Percentiles rank a stretch among this genome's conserved stretches.
Evolutionary conservation across 164 flowering plant genomes (phyloP).

Genomic region (Tetrastigma voinierianum): DNA sequence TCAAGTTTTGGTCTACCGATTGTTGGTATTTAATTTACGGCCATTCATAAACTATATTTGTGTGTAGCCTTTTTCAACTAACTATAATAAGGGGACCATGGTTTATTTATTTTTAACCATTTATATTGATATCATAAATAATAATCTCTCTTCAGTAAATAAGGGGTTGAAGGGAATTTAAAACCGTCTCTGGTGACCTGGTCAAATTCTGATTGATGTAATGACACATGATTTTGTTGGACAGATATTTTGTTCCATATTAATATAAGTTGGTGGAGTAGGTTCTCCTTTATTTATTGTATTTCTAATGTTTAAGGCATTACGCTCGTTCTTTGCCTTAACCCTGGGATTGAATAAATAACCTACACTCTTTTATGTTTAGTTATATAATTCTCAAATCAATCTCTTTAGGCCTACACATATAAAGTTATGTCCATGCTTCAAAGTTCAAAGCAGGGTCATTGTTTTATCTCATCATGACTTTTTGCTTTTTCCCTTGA

Average conservation of each 20-base stretch:
- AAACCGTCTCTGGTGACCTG: background rate
- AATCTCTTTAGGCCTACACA: conserved; percentile 1
- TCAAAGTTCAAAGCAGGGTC: background rate
- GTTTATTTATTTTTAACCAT: too few relatives aligned
- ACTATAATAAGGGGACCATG: too few relatives aligned
- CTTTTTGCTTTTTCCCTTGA: background rate
- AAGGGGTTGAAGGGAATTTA: too few relatives aligned
- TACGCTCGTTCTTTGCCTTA: background rate
- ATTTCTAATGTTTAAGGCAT: background rate
- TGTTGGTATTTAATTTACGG: too few relatives aligned
- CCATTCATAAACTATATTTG: too few relatives aligned
- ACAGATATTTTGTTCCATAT: conserved; percentile 6
- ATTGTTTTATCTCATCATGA: background rate
- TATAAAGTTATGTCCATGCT: background rate
- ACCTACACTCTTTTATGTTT: background rate
- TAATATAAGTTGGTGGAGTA: conserved; percentile 10
- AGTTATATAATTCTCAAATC: background rate
- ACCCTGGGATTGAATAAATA: too few relatives aligned
- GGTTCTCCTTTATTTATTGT: conserved; percentile 3
- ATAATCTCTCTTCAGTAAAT: too few relatives aligned
- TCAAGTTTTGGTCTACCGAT: too few relatives aligned
- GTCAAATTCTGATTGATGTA: background rate
- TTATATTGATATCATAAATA: too few relatives aligned
- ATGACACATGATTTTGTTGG: background rate
- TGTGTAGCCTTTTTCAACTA: too few relatives aligned